Conservation (phyloP, 306 rosid species). For the Benincasa hispida region DNA sequence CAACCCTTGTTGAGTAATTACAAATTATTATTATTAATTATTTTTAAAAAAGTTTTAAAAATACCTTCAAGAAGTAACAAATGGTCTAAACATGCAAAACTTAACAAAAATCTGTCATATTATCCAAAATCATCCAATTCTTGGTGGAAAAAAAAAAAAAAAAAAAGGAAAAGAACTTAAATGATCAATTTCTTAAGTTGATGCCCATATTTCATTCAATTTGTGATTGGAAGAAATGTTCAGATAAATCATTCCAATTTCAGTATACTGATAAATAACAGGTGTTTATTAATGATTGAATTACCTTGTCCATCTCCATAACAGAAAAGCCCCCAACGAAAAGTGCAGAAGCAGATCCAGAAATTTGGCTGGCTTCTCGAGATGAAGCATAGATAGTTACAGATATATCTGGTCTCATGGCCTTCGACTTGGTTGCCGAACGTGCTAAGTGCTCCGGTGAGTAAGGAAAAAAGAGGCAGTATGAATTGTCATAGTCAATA, state of each 20-base stretch:
- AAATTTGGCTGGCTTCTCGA: slow-evolving; percentile 43
- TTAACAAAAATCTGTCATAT: not conserved
- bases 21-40: not conserved
- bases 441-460: slow-evolving; percentile 78
- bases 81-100: not conserved
- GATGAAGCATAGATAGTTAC: slow-evolving; percentile 51
- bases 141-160: too few species aligned
- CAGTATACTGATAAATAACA: not conserved
- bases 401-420: slow-evolving; percentile 55
- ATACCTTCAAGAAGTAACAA: not conserved
- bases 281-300: not conserved
- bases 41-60: not conserved
- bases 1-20: not conserved
- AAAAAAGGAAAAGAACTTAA: not conserved
- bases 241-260: not conserved
- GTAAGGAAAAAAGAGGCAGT: slow-evolving; percentile 86
- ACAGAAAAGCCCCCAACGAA: slow-evolving; percentile 86
- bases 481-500: slow-evolving; percentile 49
- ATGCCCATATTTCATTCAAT: not conserved
- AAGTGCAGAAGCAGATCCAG: slow-evolving; percentile 70
- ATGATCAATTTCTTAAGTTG: not conserved
- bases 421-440: slow-evolving; percentile 51
- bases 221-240: not conserved
- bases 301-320: slow-evolving; percentile 61
- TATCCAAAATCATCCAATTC: not conserved